phyloP scores from a whole-genome alignment of 345 rosid genomes.

The Conringia planisiliqua region DNA sequence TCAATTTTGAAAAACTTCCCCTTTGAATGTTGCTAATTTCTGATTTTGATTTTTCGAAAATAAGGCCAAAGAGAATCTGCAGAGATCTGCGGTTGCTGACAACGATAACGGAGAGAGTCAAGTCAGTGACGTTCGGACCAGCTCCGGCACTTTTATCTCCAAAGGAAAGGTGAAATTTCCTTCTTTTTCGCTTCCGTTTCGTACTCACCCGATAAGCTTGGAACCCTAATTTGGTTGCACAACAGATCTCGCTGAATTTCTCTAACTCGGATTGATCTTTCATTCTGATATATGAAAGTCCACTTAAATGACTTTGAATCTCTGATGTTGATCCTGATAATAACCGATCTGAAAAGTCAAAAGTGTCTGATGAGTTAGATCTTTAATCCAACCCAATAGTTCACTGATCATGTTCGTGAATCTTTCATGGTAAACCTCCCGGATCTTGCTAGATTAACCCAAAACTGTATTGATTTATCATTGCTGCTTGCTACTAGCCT shows the following conservation, averaged over 20 bases:
- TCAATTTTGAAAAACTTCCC: not conserved
- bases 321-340: not conserved
- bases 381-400: not conserved
- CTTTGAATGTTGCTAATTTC: constrained; percentile 1
- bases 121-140: constrained; percentile 85
- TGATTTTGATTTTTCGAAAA: not conserved
- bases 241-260: constrained; percentile 2
- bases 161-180: constrained; percentile 63
- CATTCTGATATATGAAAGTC: not conserved
- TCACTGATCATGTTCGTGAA: not conserved
- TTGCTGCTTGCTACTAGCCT: not conserved
- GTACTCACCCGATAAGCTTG: not conserved
- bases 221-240: not conserved
- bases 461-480: not conserved
- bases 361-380: not conserved
- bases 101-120: constrained; percentile 74
- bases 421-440: not conserved
- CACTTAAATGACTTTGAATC: not conserved
- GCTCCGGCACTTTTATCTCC: constrained; percentile 92
- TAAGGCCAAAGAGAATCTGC: constrained; percentile 82
- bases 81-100: constrained; percentile 96
- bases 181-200: not conserved
- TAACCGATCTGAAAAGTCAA: constrained; percentile 14
- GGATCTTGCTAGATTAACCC: not conserved
- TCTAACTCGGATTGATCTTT: not conserved